phyloP scores from a whole-genome alignment of 768 basidiomycete species.

The Kwoniella newhampshirensis region DNA sequence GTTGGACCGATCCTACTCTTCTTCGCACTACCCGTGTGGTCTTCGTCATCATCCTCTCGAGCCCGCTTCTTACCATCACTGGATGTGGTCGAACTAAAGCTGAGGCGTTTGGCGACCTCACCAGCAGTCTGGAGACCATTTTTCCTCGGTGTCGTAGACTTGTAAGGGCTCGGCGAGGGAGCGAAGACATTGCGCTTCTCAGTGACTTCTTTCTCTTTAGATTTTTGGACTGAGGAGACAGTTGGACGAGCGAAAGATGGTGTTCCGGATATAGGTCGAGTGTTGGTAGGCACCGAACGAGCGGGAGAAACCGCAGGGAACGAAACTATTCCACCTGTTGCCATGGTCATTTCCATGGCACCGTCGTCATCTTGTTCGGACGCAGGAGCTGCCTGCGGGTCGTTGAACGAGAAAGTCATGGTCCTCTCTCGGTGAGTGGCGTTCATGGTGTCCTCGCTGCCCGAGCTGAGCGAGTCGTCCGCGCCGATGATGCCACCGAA shows the following conservation, averaged over 20 bases:
- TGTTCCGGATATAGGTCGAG: slow-evolving; percentile 28
- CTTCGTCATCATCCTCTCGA: slow-evolving; percentile 11
- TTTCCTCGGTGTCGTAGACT: slow-evolving; percentile 35
- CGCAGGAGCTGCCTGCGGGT: slow-evolving; percentile 7
- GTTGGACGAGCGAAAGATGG: slow-evolving; percentile 48
- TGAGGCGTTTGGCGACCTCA: slow-evolving; percentile 50
- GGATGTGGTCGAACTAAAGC: slow-evolving; percentile 37
- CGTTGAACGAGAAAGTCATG: slow-evolving; percentile 44
- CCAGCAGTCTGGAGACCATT: slow-evolving; percentile 42
- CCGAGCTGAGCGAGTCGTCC: slow-evolving; percentile 36
- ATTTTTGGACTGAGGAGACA: slow-evolving; percentile 39
- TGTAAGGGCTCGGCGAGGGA: slow-evolving; percentile 45
- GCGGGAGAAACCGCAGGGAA: slow-evolving; percentile 20
- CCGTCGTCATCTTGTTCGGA: slow-evolving; percentile 23
- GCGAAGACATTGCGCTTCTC: slow-evolving; percentile 49
- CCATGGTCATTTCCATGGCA: slow-evolving; percentile 49
- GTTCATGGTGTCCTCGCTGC: slow-evolving; percentile 25
- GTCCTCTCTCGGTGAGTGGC: slow-evolving; percentile 31
- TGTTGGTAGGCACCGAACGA: slow-evolving; percentile 14
- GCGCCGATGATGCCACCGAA: slow-evolving; percentile 48
- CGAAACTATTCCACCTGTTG: slow-evolving; percentile 40
- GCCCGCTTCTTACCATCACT: slow-evolving; percentile 27
- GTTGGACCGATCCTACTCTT: slow-evolving; percentile 2
- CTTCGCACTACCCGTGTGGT: slow-evolving; percentile 5
- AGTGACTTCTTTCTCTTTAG: slow-evolving; percentile 8